Conservation (phyloP, 345 rosid species). For the Hypericum perforatum region DNA sequence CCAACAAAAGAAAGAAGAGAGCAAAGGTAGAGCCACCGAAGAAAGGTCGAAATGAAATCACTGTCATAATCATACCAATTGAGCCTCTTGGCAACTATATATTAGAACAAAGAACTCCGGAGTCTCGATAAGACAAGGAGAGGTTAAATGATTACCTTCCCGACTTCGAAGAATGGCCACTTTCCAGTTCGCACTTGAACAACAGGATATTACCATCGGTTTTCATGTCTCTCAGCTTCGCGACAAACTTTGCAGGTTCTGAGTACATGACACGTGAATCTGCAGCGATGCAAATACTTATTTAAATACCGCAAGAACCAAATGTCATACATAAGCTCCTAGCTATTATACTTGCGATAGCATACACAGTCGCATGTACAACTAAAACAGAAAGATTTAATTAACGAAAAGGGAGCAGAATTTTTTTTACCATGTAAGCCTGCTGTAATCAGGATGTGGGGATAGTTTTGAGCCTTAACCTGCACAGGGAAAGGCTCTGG, state of each 20-base stretch:
- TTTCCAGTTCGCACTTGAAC: conserved; percentile 85
- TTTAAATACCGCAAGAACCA: too few relatives aligned
- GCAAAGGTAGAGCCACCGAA: too few relatives aligned
- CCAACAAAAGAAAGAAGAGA: too few relatives aligned
- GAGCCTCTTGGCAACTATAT: too few relatives aligned
- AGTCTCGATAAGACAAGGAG: background rate
- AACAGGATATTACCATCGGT: conserved; percentile 60
- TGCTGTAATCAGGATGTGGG: conserved; percentile 69
- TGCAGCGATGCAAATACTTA: conserved; percentile 13
- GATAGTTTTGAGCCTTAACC: conserved; percentile 75
- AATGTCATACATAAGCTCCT: too few relatives aligned
- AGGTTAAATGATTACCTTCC: conserved; percentile 48
- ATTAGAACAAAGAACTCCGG: background rate
- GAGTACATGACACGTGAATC: conserved; percentile 92
- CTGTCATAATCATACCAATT: background rate
- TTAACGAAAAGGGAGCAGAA: too few relatives aligned
- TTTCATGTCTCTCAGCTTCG: conserved; percentile 83
- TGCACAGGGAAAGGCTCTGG: conserved; percentile 19
- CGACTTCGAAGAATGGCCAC: conserved; percentile 91
- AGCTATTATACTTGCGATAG: too few relatives aligned
- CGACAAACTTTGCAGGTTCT: conserved; percentile 90
- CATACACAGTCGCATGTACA: too few relatives aligned
- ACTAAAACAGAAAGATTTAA: too few relatives aligned
- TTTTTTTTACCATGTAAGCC: conserved; percentile 68
- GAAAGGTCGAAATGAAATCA: background rate